Evolutionary conservation across 1,139 yeast genomes (phyloP).

Genomic region (Kurtzmaniella quercitrusa): DNA sequence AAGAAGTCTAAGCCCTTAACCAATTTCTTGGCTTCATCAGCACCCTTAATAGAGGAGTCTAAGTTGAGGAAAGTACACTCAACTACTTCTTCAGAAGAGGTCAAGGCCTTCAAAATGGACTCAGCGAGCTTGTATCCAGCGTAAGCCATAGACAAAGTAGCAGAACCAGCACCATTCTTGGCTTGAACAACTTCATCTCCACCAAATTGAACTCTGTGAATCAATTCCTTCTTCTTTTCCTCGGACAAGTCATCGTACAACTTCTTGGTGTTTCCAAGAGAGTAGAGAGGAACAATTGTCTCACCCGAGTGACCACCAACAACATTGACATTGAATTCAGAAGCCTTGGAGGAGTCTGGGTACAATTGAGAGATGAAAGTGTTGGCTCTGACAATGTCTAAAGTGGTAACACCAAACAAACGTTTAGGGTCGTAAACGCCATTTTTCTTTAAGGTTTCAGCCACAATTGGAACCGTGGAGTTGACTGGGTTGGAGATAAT

Average conservation of each 20-base stretch:
- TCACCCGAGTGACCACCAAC: conserved; percentile 79
- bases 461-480: conserved; percentile 72
- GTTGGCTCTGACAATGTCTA: conserved; percentile 68
- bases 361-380: conserved; percentile 52
- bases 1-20: conserved; percentile 49
- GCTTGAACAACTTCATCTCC: conserved; percentile 98
- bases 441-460: conserved; percentile 58
- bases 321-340: conserved; percentile 52
- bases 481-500: conserved; percentile 75
- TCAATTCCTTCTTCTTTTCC: conserved; percentile 37
- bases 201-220: conserved; percentile 67
- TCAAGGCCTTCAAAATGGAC: conserved; percentile 41
- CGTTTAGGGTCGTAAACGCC: conserved; percentile 62
- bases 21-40: conserved; percentile 38
- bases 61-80: conserved; percentile 62
- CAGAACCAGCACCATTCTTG: conserved; percentile 98
- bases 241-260: conserved; percentile 43
- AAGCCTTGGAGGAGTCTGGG: conserved; percentile 28
- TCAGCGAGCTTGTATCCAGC: conserved; percentile 70
- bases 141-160: conserved; percentile 90
- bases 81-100: conserved; percentile 24
- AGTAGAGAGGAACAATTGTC: conserved; percentile 70
- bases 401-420: conserved; percentile 70
- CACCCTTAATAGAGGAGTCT: conserved; percentile 33
- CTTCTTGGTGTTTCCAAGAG: conserved; percentile 46